Conservation (phyloP, 306 rosid genomes). For the Vicia sativa region DNA sequence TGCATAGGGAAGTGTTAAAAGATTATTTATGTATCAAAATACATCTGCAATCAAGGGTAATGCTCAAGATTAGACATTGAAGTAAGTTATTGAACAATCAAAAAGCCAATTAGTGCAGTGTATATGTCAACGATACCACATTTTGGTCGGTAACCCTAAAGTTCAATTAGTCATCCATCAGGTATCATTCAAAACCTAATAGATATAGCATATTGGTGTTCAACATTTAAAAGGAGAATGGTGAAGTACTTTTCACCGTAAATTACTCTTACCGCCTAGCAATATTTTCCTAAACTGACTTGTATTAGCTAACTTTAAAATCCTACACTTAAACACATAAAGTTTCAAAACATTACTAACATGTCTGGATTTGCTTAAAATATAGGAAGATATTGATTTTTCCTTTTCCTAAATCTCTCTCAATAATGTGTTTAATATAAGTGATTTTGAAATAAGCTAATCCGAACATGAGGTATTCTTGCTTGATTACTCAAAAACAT, state of each 20-base stretch:
- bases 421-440: not conserved
- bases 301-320: slow-evolving; percentile 1
- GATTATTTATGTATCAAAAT: not conserved
- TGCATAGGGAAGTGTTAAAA: slow-evolving; percentile 7
- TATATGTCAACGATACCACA: not conserved
- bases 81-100: slow-evolving; percentile 19
- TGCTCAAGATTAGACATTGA: slow-evolving; percentile 10
- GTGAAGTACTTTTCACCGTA: not conserved
- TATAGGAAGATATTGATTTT: too few species aligned
- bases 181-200: slow-evolving; percentile 24
- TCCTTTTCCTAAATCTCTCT: not conserved
- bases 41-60: slow-evolving; percentile 5
- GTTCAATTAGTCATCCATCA: slow-evolving; percentile 18
- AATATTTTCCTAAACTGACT: slow-evolving; percentile 11
- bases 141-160: slow-evolving; percentile 7
- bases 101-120: slow-evolving; percentile 12
- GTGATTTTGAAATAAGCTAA: not conserved
- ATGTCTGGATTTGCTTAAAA: too few species aligned
- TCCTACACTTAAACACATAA: not conserved
- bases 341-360: too few species aligned
- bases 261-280: not conserved
- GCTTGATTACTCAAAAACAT: slow-evolving; percentile 8
- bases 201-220: not conserved
- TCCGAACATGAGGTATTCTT: slow-evolving; percentile 4
- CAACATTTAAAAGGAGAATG: slow-evolving; percentile 14